A percentile compares a stretch with the other conserved stretches of the same genome.
phyloP scores from a whole-genome alignment of 352 stramenopile genomes.

The Hyaloperonospora brassicae region DNA sequence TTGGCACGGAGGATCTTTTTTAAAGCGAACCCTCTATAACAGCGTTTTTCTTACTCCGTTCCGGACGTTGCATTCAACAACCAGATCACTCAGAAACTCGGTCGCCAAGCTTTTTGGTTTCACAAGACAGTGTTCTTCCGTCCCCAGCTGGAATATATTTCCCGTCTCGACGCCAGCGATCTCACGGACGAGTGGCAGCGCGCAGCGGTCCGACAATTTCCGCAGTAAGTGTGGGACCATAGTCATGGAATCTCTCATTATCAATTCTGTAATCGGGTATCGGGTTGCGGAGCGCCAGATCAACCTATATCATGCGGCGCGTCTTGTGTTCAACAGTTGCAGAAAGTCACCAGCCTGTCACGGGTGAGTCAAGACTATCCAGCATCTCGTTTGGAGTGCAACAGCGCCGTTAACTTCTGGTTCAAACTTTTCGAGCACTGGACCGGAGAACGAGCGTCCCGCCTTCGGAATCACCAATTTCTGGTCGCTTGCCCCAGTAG shows the following conservation, averaged over 20 bases:
- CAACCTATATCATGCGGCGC: neutral
- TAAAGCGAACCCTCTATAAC: too few relatives aligned
- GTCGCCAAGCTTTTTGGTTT: neutral
- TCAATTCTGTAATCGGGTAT: constrained; percentile 1
- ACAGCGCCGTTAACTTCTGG: neutral
- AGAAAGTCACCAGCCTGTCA: neutral
- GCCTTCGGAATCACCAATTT: neutral
- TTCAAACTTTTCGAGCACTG: neutral
- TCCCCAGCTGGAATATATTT: neutral
- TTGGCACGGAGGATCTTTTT: too few relatives aligned
- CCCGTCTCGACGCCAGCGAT: neutral
- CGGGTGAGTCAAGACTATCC: neutral
- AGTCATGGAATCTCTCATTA: neutral
- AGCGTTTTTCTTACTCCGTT: neutral
- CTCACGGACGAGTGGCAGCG: neutral
- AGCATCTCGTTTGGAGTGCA: neutral
- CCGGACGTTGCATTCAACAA: neutral
- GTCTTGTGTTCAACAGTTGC: neutral
- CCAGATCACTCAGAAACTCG: neutral
- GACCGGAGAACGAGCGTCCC: neutral
- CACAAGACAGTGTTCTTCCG: neutral
- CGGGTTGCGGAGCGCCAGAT: neutral
- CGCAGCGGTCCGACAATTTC: neutral
- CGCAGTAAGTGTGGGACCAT: neutral
- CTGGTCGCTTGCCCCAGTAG: too few relatives aligned